Evolutionary conservation across 768 basidiomycete species (phyloP), one percentile per base, ranked within the genome.

Genomic region (Russula earlei): DNA sequence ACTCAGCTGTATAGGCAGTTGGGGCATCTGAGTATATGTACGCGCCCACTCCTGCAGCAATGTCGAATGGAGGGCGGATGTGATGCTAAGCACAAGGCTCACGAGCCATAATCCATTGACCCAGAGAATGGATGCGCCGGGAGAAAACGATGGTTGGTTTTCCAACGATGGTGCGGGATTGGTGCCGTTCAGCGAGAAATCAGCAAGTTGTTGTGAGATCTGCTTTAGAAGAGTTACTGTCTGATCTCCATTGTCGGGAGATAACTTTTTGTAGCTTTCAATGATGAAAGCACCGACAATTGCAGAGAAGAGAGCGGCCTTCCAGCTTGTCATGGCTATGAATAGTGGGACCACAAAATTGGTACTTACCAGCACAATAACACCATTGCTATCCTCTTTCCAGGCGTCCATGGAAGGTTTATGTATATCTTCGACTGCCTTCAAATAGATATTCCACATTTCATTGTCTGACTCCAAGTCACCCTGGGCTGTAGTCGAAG

Each of bases 31-130:
- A 27, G 44, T 15, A 25, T 59, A 59, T 42, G 29, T 44, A 15
- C 57, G 52, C 2, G 57, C 46, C 57, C 57, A 58, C 15, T 54
- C 46, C 33, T 58, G 57, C 6, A 54, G 43, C 38, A 58, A 48
- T 37, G 58, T 44, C 24, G 58, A 49, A 10, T 27, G 22, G 14
- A 59, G 37, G 3, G 58, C 58, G n/a, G 54, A 59, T 49, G 49
- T 10, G 22, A 59, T 43, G 27, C 54, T 56, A 34, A 59, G 43
- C n/a, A 51, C 15, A 10, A 59, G 55, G 48, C 58, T 59, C 37
- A 56, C 27, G 10, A 46, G 25, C 58, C 58, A 59, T 25, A 59
- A 45, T 27, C 37, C 37, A 44, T 56, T 59, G 43, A 56, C 55
- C 29, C 53, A 55, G 8, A 59, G 19, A 3, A 49, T 42, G n/a